These are phyloP conservation scores for Neofusicoccum sp. DNA, from an alignment of 2,329 filamentous ascomycete species.

Conservation along the genomic window DNA sequence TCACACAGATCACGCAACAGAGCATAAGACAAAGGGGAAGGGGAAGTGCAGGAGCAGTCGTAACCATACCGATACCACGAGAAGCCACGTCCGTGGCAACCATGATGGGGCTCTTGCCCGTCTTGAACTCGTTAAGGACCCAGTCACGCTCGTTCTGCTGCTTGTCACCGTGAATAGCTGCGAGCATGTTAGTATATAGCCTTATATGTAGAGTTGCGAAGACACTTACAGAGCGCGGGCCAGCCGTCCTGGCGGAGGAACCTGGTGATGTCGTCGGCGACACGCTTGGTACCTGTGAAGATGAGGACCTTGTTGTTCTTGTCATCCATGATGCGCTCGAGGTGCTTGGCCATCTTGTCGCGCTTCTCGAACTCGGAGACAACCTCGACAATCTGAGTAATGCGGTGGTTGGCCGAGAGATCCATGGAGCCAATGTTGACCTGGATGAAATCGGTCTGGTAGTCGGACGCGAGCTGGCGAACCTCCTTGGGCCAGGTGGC, in stretches of 20 bases:
- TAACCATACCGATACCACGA: conserved; percentile 99
- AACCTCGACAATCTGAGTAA: conserved; percentile 96
- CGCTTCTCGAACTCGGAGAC: conserved; percentile 97
- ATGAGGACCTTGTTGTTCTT: conserved; percentile 93
- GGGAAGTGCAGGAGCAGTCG: conserved; percentile 46
- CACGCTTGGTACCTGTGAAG: conserved; percentile 83
- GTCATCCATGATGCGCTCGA: conserved; percentile 97
- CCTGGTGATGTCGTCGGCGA: conserved; percentile 95
- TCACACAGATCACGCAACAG: conserved; percentile 62
- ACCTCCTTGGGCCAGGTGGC: conserved; percentile 99
- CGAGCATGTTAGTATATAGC: conserved; percentile 44
- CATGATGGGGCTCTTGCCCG: conserved; percentile 99
- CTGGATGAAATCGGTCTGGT: conserved; percentile 94
- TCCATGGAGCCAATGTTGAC: conserved; percentile 98
- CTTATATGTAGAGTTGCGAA: conserved; percentile 1
- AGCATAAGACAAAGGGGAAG: conserved; percentile 34
- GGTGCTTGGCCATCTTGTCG: conserved; percentile 93
- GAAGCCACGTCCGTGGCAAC: conserved; percentile 99
- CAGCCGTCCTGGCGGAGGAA: conserved; percentile 97
- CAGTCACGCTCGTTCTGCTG: conserved; percentile 99
- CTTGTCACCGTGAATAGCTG: conserved; percentile 98
- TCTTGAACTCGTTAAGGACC: conserved; percentile 99
- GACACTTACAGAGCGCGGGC: conserved; percentile 83
- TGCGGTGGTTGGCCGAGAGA: conserved; percentile 93
- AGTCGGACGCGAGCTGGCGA: conserved; percentile 84